Base-by-base conservation (phyloP, 495 filamentous ascomycete genomes). In the Aspergillus sclerotioniger region DNA sequence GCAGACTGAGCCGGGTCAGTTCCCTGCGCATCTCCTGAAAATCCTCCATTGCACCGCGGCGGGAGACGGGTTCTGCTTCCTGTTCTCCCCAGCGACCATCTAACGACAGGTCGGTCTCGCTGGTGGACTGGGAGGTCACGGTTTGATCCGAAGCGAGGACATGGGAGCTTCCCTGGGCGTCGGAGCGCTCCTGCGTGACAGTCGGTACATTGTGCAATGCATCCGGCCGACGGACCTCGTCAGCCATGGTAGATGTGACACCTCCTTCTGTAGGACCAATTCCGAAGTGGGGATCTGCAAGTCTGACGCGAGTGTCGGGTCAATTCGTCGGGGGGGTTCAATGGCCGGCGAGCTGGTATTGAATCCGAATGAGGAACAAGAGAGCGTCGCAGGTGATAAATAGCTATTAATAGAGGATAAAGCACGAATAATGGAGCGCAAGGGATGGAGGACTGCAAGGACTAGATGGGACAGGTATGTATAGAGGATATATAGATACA, bases 51-150 rank as follows among this genome's bases (percentile, higher is more conserved):
- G 90, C 89, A 51, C 76, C 69, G 15, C 74, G 73, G 53, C 84
- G 79, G 64, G 80, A 83, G 59, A 90, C 81, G 7, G 82, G 82
- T 10, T 83, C 82, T 13, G 88, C 87, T 64, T 89, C 83, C 21
- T 83, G 75, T 66, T 94, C 90, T 21, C 90, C 90, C 90, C 90
- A 94, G 17, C 84, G 87, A 44, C 87, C 87, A 28, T 84, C 79
- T 10, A 59, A 15, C 21, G 64, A 67, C 17, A 47, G 33, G 47
- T 67, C 64, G 32, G 58, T 63, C n/a, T 50, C 56, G 31, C 61
- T 67, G 28, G 58, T 59, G 6, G 61, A 57, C 31, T 46, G 55
- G 43, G 64, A 61, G 16, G 51, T 45, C 44, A 62, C 48, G 1
- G 62, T 59, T 29, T 37, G 46, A 12, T 62, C 62, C 15, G 59